These are phyloP conservation scores for Rusavskia elegans DNA, from an alignment of 495 filamentous ascomycete species.

Conservation along the genomic window DNA sequence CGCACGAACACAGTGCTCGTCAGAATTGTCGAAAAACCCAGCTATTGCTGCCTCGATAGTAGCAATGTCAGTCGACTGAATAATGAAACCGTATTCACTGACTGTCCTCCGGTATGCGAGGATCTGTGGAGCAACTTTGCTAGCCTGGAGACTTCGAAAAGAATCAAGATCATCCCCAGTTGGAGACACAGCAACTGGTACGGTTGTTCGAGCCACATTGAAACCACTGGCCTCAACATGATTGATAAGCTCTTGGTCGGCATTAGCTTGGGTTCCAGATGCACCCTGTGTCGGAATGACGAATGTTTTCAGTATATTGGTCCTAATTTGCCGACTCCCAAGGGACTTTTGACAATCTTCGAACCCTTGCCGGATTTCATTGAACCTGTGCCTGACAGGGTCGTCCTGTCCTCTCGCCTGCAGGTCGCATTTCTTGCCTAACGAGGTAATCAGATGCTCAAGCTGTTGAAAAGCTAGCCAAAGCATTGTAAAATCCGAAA, in stretches of 20 bases:
- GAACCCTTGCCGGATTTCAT: not conserved
- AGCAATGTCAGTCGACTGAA: not conserved
- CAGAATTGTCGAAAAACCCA: not conserved
- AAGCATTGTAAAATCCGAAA: not conserved
- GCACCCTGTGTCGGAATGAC: not conserved
- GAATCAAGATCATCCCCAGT: not conserved
- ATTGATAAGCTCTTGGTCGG: not conserved
- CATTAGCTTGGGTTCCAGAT: not conserved
- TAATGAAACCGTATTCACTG: not conserved
- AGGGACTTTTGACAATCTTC: not conserved
- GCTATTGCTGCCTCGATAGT: not conserved
- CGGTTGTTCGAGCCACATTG: too few species aligned
- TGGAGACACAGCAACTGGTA: not conserved
- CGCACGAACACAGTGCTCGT: not conserved
- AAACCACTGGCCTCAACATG: not conserved
- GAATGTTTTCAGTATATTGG: not conserved
- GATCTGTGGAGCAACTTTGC: not conserved
- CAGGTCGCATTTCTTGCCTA: not conserved
- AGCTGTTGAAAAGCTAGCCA: not conserved
- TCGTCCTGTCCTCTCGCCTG: not conserved
- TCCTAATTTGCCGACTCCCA: not conserved
- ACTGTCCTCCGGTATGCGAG: not conserved
- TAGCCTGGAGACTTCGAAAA: not conserved
- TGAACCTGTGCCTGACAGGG: not conserved
- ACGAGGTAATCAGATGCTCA: not conserved